Base-by-base conservation (phyloP, 176 grass and related monocot genomes). In the Aegilops umbellulata region DNA sequence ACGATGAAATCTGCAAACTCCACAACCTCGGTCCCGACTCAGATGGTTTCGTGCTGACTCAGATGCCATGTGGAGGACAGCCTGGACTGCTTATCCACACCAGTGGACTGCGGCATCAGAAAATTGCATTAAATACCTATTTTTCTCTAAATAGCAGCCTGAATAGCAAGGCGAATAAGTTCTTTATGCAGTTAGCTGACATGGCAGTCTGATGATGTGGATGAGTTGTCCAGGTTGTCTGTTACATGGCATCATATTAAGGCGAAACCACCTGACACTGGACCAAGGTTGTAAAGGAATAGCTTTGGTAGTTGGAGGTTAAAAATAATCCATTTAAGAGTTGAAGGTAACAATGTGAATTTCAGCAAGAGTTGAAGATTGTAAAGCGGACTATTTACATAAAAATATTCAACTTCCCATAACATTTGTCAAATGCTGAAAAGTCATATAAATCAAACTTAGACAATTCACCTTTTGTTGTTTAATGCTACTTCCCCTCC, bases 401-500 rank as follows among this genome's bases (percentile, higher is more conserved):
- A 51, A 25, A 26, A 74, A 63, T 65, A 84, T 12, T 84, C 13
- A 65, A 34, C 26, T 65, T 20, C 7, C 19, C 2, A 51, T 51
- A 34, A 49, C 20, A 62, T 65, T 84, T 47, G 24, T 46, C 55
- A 69, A 32, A 81, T 5, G 3, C 70, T 76, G 38, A 84, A 64
- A 75, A 64, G 10, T 13, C 7, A 76, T 35, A 19, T 51, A 30
- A n/a, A 12, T 16, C 36, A 51, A 46, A 75, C 42, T 74, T 65
- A 49, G 41, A 65, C 32, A 63, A 19, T 32, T 35, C 63, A 76
- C 34, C 16, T n/a, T 76, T 76, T 83, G 16, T 36, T 27, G 39
- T 63, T 76, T 84, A 39, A 74, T 75, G 71, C 38, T 84, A 46
- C 20, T 74, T 23, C 16, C 51, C n/a, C 34, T 42, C 35, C n/a